Evolutionary conservation across 257 asterid species (phyloP).

Genomic region (Nicotiana obtusifolia): DNA sequence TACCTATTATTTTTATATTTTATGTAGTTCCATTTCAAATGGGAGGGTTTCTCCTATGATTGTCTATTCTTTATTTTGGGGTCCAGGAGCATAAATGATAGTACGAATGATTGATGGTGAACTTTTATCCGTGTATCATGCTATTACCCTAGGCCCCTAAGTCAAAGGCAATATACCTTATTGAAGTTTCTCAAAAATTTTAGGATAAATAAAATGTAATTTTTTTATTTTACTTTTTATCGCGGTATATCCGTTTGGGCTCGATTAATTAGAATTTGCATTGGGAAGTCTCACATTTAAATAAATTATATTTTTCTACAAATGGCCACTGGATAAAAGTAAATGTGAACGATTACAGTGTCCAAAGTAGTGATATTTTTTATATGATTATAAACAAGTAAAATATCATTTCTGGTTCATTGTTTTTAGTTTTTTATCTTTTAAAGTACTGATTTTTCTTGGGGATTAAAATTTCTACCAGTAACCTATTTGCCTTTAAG

Average conservation of each 20-base stretch:
- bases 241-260: too few relatives aligned
- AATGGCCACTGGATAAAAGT: too few relatives aligned
- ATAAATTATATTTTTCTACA: too few relatives aligned
- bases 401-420: too few relatives aligned
- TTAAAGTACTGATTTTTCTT: background rate
- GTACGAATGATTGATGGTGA: conserved; percentile 3
- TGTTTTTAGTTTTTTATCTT: background rate
- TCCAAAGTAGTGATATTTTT: background rate
- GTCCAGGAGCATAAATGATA: background rate
- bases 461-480: background rate
- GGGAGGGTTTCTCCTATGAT: background rate
- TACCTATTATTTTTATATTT: background rate
- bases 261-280: too few relatives aligned
- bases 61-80: background rate
- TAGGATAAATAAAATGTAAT: too few relatives aligned
- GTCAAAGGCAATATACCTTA: background rate
- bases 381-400: too few relatives aligned
- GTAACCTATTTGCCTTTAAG: background rate
- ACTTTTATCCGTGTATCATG: background rate
- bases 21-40: background rate
- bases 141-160: background rate
- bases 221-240: too few relatives aligned
- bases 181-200: background rate
- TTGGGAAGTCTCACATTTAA: too few relatives aligned
- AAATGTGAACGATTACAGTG: background rate